phyloP scores from a whole-genome alignment of 306 rosid genomes.

The Begonia fuchsioides region DNA sequence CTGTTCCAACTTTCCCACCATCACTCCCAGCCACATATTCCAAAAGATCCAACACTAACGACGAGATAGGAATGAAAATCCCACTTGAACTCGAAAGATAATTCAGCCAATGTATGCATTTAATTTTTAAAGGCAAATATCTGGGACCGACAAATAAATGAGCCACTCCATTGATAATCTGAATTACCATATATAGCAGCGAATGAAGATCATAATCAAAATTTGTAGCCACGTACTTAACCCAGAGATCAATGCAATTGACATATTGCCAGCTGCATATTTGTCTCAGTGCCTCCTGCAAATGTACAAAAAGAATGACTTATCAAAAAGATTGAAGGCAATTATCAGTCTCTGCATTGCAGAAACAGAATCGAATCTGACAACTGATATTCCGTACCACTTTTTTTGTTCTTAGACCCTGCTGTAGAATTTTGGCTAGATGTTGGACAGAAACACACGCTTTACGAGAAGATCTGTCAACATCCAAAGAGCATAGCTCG shows the following conservation, averaged over 20 bases:
- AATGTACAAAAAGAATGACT: constrained; percentile 12
- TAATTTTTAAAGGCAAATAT: constrained; percentile 80
- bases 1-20: constrained; percentile 42
- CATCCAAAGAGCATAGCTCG: constrained; percentile 69
- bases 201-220: constrained; percentile 63
- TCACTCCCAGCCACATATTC: constrained; percentile 57
- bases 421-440: constrained; percentile 52
- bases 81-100: constrained; percentile 62
- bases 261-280: constrained; percentile 66
- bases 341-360: too few species aligned
- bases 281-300: constrained; percentile 71
- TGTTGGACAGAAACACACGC: constrained; percentile 40
- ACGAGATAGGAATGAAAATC: constrained; percentile 70
- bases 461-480: constrained; percentile 54
- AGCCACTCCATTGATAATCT: constrained; percentile 71
- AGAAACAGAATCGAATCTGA: too few species aligned
- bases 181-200: constrained; percentile 39
- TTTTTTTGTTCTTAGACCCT: constrained; percentile 52
- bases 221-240: constrained; percentile 39
- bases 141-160: constrained; percentile 78
- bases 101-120: constrained; percentile 84
- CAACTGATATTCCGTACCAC: constrained; percentile 25
- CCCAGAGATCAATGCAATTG: constrained; percentile 84
- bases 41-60: constrained; percentile 58
- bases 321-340: too few species aligned